A percentile compares a stretch with the other conserved stretches of the same genome.
Conservation (phyloP, 208 protist genomes). For the Endotrypanum monterogeii region DNA sequence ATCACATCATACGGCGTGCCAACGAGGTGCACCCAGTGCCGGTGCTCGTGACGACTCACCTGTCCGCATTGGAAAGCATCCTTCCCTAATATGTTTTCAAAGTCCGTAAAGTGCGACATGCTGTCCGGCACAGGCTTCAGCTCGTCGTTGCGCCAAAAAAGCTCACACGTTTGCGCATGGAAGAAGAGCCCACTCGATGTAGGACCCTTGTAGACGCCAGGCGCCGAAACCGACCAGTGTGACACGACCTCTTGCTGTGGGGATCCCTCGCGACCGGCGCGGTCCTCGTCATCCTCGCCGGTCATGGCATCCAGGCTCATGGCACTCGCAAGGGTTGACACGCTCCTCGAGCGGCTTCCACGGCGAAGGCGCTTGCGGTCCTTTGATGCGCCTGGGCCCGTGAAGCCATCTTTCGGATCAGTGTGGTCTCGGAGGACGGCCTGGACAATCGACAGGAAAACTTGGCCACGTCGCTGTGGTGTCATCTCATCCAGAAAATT, state of each 20-base stretch:
- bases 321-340: slow-evolving; percentile 22
- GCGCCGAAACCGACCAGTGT: slow-evolving; percentile 9
- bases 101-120: slow-evolving; percentile 89
- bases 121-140: slow-evolving; percentile 81
- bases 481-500: slow-evolving; percentile 25
- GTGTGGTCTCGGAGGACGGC: slow-evolving; percentile 40
- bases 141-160: slow-evolving; percentile 85
- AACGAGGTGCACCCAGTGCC: slow-evolving; percentile 86
- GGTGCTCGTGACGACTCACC: slow-evolving; percentile 56
- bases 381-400: background rate
- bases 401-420: slow-evolving; percentile 1
- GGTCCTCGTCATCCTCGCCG: slow-evolving; percentile 2
- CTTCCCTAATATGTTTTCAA: slow-evolving; percentile 75
- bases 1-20: slow-evolving; percentile 79
- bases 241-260: slow-evolving; percentile 7
- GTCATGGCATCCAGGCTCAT: slow-evolving; percentile 23
- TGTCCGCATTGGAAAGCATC: slow-evolving; percentile 75
- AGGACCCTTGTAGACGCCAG: slow-evolving; percentile 52
- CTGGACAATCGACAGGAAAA: slow-evolving; percentile 44
- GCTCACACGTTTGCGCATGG: slow-evolving; percentile 72
- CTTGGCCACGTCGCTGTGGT: slow-evolving; percentile 11
- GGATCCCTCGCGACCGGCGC: background rate
- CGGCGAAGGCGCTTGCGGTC: slow-evolving; percentile 15
- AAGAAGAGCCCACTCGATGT: slow-evolving; percentile 56
- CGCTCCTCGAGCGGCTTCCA: slow-evolving; percentile 12